Evolutionary conservation across 2,329 filamentous ascomycete genomes (phyloP), one percentile per base, ranked within the genome.

Genomic region (Colletotrichum sp.): DNA sequence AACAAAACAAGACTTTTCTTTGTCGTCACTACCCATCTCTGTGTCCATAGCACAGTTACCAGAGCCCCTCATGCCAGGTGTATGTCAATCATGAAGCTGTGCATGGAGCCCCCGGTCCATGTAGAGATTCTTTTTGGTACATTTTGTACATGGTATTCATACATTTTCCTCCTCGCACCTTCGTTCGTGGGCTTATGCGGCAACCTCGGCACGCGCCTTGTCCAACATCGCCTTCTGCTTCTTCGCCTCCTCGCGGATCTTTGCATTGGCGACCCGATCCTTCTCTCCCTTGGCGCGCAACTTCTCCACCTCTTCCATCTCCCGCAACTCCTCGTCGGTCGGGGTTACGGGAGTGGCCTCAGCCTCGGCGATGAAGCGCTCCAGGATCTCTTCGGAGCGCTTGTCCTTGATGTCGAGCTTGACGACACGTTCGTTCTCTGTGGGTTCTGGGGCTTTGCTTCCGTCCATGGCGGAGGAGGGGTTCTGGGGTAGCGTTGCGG

Each of bases 351-450:
- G 82, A 30, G 86, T 83, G 12, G 93, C 94, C 25, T 90, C 89
- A 25, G 93, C 94, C 83, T 92, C 87, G 74, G 86, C 85, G 52
- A 95, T 82, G 69, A 96, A 88, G 74, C 91, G 88, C 65, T 88
- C 84, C 22, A 95, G 85, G 76, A 96, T 96, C 43, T 91, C 87
- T 5, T 88, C 86, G 58, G 91, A 92, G 75, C 87, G 87, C 79
- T 90, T 88, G 80, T 90, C 83, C 82, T 92, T 92, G 89, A 96
- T 94, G 78, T 93, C 88, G 79, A 93, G 89, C 62, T 87, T 86
- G 55, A 91, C 84, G 12, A 87, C 84, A 66, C 84, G 87, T 84
- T 92, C 90, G 65, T 86, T 82, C 43, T 84, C 85, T 27, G 56
- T 30, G 3, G 90, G 88, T 15, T 85, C 80, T 8, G 88, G 88